Percentiles rank a stretch among this genome's conserved stretches.
Evolutionary conservation across 495 filamentous ascomycete species (phyloP).

Genomic region (Aspergillus egyptiacus): DNA sequence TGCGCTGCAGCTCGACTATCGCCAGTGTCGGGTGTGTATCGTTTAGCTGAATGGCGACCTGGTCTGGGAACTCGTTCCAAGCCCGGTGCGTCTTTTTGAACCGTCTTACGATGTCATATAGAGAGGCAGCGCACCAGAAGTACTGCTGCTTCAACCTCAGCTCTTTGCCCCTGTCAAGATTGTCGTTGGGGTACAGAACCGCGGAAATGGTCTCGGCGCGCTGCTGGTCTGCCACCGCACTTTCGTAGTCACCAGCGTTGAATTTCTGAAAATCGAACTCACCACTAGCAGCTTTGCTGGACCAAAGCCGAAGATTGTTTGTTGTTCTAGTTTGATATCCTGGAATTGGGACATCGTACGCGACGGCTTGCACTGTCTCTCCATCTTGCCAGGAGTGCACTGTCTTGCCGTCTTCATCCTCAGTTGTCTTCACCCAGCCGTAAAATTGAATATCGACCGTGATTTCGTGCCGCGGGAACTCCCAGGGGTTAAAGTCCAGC

Average conservation of each 20-base stretch:
- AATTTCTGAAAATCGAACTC: conserved; percentile 99
- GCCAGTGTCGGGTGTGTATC: conserved; percentile 97
- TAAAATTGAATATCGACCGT: conserved; percentile 97
- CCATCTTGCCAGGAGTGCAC: conserved; percentile 78
- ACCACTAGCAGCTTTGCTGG: conserved; percentile 90
- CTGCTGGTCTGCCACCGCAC: conserved; percentile 92
- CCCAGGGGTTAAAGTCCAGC: conserved; percentile 99
- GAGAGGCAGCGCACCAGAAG: conserved; percentile 97
- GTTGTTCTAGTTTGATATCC: conserved; percentile 85
- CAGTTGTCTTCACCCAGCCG: conserved; percentile 66
- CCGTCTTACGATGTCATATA: conserved; percentile 90
- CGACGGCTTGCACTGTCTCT: conserved; percentile 86
- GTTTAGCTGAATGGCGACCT: conserved; percentile 95
- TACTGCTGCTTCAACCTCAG: conserved; percentile 98
- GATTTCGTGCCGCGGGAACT: conserved; percentile 92
- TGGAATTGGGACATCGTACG: conserved; percentile 92
- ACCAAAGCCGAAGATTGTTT: conserved; percentile 96
- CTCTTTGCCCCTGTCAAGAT: conserved; percentile 93
- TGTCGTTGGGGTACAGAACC: conserved; percentile 96
- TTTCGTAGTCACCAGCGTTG: conserved; percentile 97
- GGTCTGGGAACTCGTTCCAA: conserved; percentile 89
- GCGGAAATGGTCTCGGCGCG: conserved; percentile 96
- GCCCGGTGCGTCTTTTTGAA: conserved; percentile 95
- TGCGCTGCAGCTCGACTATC: conserved; percentile 90
- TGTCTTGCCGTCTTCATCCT: conserved; percentile 70